A percentile compares a stretch with the other conserved stretches of the same genome.
Conservation (phyloP, 768 basidiomycete species). For the Termitomyces sp. region DNA sequence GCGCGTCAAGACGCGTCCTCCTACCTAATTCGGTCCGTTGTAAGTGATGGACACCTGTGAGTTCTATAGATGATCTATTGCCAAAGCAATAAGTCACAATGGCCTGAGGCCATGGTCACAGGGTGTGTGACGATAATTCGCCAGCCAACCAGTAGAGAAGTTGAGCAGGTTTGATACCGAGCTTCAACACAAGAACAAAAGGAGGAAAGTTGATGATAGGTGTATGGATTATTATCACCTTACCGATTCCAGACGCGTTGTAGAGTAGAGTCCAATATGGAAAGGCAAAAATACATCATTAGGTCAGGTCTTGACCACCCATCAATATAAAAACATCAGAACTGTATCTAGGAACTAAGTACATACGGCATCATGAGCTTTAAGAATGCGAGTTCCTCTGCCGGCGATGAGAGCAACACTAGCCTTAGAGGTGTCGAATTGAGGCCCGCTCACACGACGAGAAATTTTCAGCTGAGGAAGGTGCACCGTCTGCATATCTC, state of each 20-base stretch:
- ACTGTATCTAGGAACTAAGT: neutral
- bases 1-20: neutral
- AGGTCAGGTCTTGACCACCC: slow-evolving; percentile 32
- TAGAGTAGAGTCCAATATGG: too few relatives aligned
- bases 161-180: slow-evolving; percentile 41
- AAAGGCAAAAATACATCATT: slow-evolving; percentile 43
- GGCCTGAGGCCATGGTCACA: neutral
- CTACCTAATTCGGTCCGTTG: too few relatives aligned
- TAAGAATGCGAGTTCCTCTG: slow-evolving; percentile 43
- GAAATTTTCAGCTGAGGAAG: neutral
- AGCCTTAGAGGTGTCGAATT: slow-evolving; percentile 15
- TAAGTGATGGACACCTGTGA: too few relatives aligned
- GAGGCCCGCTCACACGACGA: neutral
- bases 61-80: neutral
- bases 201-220: neutral
- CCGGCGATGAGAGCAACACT: slow-evolving; percentile 37
- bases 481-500: slow-evolving; percentile 18
- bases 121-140: slow-evolving; percentile 6
- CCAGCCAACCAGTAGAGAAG: slow-evolving; percentile 43
- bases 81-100: neutral
- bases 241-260: slow-evolving; percentile 37
- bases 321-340: slow-evolving; percentile 23
- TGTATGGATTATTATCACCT: neutral
- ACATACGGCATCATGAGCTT: neutral
- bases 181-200: too few relatives aligned